Base-by-base conservation (phyloP, 768 basidiomycete species). In the Lentinula edodes region DNA sequence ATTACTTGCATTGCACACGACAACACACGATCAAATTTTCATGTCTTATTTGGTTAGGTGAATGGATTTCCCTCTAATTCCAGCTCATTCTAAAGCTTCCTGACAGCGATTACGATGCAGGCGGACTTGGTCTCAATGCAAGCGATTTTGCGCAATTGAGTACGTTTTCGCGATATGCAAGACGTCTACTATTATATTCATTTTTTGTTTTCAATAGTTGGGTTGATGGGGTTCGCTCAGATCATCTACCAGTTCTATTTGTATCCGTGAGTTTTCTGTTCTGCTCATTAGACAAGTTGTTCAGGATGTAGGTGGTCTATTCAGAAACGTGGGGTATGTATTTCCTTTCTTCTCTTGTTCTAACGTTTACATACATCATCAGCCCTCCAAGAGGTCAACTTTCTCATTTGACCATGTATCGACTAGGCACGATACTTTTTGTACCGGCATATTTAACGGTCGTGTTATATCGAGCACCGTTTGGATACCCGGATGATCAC, bases 71-170 rank as follows among this genome's bases (percentile, higher is more conserved):
- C 7, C 12, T 10, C 5, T 8, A 20, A 18, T 7, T 20, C 36
- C 12, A 42, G 18, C 52, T 48, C 35, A 32, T 13, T 61, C 41
- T 67, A 36, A 62, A 67, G 50, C 59, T 56, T 39, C 62, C 18
- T 56, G 50, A 35, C 70, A 95, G 93, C 16, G 85, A 89, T 66
- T 92, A 92, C 69, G 78, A 83, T 20, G 80, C 85, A 7, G 95
- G 95, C 13, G 97, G 97, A 1, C 74, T 99, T 63, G 93, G 93
- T 61, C 79, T 99, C 55, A 90, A 88, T 68, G 92, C 97, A 0
- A 89, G 89, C 1, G 86, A 97, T 73, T 99, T 95, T 74, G 93
- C 95, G 2, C 87, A 93, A 71, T 82, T 98, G 16, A 95, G 89
- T 93, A 63, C 51, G 84, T 75, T 38, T 2, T 2, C 4, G 20